These are phyloP conservation scores for Neurospora pannonica DNA, from an alignment of 495 filamentous ascomycete species.

Conservation along the genomic window DNA sequence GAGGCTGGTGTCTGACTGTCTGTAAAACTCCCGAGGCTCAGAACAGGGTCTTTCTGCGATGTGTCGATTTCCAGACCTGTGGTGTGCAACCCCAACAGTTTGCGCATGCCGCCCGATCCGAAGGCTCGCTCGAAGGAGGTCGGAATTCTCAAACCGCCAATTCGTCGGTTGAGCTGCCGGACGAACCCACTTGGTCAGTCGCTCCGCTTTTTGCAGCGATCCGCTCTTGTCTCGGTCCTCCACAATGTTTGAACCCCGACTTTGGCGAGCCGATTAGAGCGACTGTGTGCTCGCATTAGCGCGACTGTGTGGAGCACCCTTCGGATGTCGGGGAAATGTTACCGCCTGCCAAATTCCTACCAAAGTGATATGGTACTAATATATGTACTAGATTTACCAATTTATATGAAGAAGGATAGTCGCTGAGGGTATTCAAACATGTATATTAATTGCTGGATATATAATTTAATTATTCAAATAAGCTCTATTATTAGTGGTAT, in stretches of 20 bases:
- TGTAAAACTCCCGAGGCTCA: neutral
- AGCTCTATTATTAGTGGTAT: too few relatives aligned
- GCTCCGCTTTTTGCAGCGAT: neutral
- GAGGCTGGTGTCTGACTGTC: neutral
- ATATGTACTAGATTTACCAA: too few relatives aligned
- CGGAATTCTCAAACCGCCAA: neutral
- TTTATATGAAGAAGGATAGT: too few relatives aligned
- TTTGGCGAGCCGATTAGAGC: too few relatives aligned
- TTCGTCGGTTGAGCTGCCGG: neutral
- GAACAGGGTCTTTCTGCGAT: neutral
- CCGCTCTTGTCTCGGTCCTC: neutral
- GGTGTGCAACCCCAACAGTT: neutral
- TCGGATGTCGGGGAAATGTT: too few relatives aligned
- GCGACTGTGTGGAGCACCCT: too few relatives aligned
- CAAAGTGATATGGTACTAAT: too few relatives aligned
- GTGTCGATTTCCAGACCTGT: neutral
- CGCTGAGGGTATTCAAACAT: too few relatives aligned
- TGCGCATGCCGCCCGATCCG: neutral
- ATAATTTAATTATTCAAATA: too few relatives aligned
- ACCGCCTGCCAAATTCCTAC: too few relatives aligned
- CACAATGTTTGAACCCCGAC: neutral
- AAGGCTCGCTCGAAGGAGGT: neutral
- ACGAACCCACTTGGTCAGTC: neutral
- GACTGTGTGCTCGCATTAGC: too few relatives aligned
- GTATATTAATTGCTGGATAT: too few relatives aligned